These are phyloP conservation scores for Tulasnella sp. DNA, from an alignment of 768 basidiomycete species.

Conservation along the genomic window DNA sequence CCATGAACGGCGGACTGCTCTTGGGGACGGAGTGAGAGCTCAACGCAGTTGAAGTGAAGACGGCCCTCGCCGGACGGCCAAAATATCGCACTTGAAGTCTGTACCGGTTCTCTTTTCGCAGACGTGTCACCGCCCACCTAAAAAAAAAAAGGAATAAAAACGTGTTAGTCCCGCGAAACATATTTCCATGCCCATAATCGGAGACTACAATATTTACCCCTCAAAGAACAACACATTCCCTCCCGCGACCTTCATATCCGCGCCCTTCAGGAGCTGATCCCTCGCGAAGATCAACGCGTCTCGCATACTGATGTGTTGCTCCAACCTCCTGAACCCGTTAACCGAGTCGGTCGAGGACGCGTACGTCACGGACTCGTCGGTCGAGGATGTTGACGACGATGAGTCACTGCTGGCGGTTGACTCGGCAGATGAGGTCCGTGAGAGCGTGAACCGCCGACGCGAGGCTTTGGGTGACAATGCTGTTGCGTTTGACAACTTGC, in stretches of 20 bases:
- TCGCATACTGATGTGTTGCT: neutral
- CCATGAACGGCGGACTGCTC: constrained; percentile 7
- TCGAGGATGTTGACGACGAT: neutral
- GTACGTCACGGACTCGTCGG: neutral
- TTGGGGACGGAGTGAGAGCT: neutral
- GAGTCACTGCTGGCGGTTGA: neutral
- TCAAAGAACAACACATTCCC: constrained; percentile 14
- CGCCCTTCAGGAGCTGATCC: constrained; percentile 7
- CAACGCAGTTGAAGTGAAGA: neutral
- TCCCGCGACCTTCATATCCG: constrained; percentile 3
- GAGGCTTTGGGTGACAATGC: neutral
- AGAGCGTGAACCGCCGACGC: neutral
- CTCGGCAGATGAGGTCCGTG: neutral
- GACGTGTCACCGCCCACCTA: constrained; percentile 15
- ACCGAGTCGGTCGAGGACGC: neutral
- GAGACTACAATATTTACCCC: constrained; percentile 12
- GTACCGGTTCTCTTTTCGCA: constrained; percentile 11
- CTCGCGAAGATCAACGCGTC: constrained; percentile 13
- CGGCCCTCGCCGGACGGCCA: constrained; percentile 13
- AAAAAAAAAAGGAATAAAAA: neutral
- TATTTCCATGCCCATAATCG: neutral
- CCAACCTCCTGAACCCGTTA: neutral
- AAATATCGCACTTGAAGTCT: constrained; percentile 13
- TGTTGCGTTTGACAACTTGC: neutral
- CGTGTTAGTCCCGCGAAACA: neutral